Conservation (phyloP, 2,329 filamentous ascomycete species). For the Hypoxylon sp. region DNA sequence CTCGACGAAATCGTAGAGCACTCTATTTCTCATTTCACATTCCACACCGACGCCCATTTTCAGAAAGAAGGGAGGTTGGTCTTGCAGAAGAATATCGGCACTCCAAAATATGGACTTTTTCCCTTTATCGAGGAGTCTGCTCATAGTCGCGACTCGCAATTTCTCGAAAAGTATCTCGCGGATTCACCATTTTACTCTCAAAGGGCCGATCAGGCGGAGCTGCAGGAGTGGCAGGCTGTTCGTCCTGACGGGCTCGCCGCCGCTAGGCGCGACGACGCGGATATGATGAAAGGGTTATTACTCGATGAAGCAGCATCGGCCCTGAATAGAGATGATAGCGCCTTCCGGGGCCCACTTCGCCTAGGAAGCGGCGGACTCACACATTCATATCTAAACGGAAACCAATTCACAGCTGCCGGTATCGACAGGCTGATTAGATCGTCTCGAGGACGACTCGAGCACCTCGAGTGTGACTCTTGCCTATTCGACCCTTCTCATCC, state of each 20-base stretch:
- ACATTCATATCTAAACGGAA: constrained; percentile 66
- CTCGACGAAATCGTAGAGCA: constrained; percentile 51
- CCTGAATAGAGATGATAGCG: constrained; percentile 36
- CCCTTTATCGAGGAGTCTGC: constrained; percentile 61
- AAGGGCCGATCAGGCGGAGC: constrained; percentile 38
- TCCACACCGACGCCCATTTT: constrained; percentile 55
- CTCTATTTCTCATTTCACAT: constrained; percentile 51
- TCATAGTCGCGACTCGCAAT: constrained; percentile 58
- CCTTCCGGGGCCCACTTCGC: constrained; percentile 44
- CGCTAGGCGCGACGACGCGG: constrained; percentile 51
- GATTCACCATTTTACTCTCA: constrained; percentile 60
- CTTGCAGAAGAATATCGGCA: constrained; percentile 47
- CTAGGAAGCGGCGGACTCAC: constrained; percentile 57
- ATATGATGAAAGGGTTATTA: constrained; percentile 49
- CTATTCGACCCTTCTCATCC: constrained; percentile 43
- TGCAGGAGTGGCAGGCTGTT: constrained; percentile 46
- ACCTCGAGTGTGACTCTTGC: constrained; percentile 63
- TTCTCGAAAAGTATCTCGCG: constrained; percentile 61
- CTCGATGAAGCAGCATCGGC: constrained; percentile 44
- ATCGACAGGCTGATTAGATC: constrained; percentile 58
- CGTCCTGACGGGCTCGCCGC: constrained; percentile 53
- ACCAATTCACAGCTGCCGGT: constrained; percentile 59
- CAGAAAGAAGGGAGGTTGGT: constrained; percentile 61
- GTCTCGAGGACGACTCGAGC: constrained; percentile 61
- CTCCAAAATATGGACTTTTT: constrained; percentile 56